These are phyloP conservation scores for Diaporthe sp. DNA, from an alignment of 2,329 filamentous ascomycete species.

Conservation along the genomic window DNA sequence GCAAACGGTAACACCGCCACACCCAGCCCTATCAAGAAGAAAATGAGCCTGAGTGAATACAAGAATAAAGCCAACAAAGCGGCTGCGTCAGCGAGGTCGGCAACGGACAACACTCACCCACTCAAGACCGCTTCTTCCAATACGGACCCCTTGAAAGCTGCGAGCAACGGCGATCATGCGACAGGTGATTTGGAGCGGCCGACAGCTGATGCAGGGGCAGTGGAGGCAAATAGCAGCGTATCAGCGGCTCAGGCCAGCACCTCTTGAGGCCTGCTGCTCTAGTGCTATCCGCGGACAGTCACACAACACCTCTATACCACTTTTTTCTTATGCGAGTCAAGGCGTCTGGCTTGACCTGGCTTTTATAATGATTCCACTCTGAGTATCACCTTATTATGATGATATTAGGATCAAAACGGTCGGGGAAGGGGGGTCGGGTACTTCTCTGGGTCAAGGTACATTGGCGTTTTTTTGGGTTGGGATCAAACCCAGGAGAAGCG, in stretches of 20 bases:
- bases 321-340: slow-evolving; percentile 23
- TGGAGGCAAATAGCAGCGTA: slow-evolving; percentile 13
- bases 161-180: slow-evolving; percentile 44
- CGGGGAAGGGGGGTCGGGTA: not conserved
- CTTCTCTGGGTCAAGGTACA: slow-evolving; percentile 31
- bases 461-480: slow-evolving; percentile 36
- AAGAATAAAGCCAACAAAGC: slow-evolving; percentile 72
- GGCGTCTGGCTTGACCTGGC: slow-evolving; percentile 28
- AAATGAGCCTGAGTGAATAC: slow-evolving; percentile 77
- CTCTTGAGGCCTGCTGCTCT: not conserved
- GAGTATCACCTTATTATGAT: slow-evolving; percentile 30
- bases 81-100: slow-evolving; percentile 49
- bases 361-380: slow-evolving; percentile 36
- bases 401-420: slow-evolving; percentile 38
- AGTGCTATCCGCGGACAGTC: not conserved
- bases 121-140: slow-evolving; percentile 56
- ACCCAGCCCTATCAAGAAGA: slow-evolving; percentile 76
- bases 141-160: slow-evolving; percentile 56
- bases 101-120: slow-evolving; percentile 52
- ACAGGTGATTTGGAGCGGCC: slow-evolving; percentile 8
- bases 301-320: slow-evolving; percentile 19
- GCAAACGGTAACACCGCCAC: slow-evolving; percentile 61
- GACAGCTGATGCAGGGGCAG: not conserved
- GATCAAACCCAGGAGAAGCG: slow-evolving; percentile 35
- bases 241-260: not conserved